Conservation (phyloP, 306 rosid genomes). For the Comarum palustre region DNA sequence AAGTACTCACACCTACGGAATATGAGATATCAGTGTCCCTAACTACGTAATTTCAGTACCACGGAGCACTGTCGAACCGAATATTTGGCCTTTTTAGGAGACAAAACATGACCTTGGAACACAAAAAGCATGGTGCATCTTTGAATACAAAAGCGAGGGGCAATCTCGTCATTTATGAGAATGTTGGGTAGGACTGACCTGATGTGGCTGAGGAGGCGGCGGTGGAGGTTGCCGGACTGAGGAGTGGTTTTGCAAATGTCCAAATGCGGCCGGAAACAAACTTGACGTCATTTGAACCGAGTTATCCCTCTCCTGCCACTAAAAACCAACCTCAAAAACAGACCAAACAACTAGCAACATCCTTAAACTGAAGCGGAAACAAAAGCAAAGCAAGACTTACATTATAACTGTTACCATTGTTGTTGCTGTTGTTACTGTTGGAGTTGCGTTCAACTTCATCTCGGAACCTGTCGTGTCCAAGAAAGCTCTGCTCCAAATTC, state of each 20-base stretch:
- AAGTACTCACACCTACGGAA: not conserved
- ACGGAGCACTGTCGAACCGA: not conserved
- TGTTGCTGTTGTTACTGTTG: slow-evolving; percentile 16
- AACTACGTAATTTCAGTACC: not conserved
- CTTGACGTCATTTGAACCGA: slow-evolving; percentile 60
- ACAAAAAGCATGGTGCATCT: not conserved
- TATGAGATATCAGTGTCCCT: too few relatives aligned
- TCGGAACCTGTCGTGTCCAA: slow-evolving; percentile 48
- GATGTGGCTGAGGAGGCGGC: slow-evolving; percentile 64
- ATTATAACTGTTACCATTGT: slow-evolving; percentile 37
- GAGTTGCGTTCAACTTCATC: slow-evolving; percentile 37
- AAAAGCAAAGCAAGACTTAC: slow-evolving; percentile 34
- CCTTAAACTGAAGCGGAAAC: not conserved
- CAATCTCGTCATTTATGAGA: slow-evolving; percentile 3
- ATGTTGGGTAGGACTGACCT: slow-evolving; percentile 39
- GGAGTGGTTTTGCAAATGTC: slow-evolving; percentile 58
- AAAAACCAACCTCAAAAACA: not conserved
- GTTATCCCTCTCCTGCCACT: slow-evolving; percentile 64
- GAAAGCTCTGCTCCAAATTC: slow-evolving; percentile 71
- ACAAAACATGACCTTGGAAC: not conserved
- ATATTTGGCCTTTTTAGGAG: not conserved
- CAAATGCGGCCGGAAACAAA: slow-evolving; percentile 63
- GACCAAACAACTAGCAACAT: not conserved
- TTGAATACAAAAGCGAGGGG: not conserved
- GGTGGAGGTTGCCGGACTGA: slow-evolving; percentile 65